Evolutionary conservation across 805 yeast genomes (phyloP), one percentile per base, ranked within the genome.

Genomic region (Candida boidinii): DNA sequence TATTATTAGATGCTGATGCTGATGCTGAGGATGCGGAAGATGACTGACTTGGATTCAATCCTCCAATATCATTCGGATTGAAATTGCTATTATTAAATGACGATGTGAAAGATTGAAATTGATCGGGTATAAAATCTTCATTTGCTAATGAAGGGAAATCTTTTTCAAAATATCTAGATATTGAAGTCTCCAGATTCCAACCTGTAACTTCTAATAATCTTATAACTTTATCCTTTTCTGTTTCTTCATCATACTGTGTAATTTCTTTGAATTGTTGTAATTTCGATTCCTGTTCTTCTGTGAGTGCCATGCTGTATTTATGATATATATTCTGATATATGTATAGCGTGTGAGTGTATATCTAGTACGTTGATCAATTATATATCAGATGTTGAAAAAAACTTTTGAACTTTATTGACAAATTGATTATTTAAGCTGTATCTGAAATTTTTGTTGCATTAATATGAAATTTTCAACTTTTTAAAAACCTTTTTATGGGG

Each of bases 131-230:
- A 20, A 8, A 7, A 12, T 42, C 38, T 23, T 45, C 46, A 17
- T 48, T 51, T 10, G 46, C 33, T 12, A 54, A 28, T 1, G 54
- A 44, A 3, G 60, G 60, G 54, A 73, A 62, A 31, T 66, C 62
- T 14, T 68, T 70, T 43, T 80, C 88, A 47, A 77, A 77, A 49
- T 66, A 80, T 31, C 73, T 64, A 4, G 79, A 68, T 21, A 78
- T 53, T 2, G 86, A 74, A 27, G 67, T 60, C 44, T 79, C 83
- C 31, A 80, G 47, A 44, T 77, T 68, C 77, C 77, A 76, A 30
- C 73, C 67, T 43, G 74, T 67, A 29, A 68, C 64, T 21, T 62
- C 53, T 32, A 79, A 49, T 17, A 78, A 50, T 32, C 60, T 52
- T 4, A 67, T 51, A 3, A 77, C 66, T 28, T 68, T 62, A 1